Evolutionary conservation across 148 eudicot species (phyloP), one percentile per base, ranked within the genome.

Genomic region (Amaranthus cruentus): DNA sequence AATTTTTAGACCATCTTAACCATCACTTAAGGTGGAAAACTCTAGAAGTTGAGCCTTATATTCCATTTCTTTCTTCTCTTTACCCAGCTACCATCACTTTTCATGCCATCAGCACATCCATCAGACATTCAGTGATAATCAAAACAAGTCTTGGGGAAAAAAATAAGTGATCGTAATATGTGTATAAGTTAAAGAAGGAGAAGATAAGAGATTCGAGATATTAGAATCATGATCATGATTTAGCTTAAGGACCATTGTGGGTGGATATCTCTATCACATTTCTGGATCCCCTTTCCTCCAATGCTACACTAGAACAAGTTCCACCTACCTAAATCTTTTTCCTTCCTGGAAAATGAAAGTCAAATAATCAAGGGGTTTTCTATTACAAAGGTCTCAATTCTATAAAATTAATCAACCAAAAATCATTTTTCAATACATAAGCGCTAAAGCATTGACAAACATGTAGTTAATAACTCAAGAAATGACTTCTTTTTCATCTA

Each of bases 221-320:
- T 76, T 52, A 15, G 80, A 70, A 80, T 75, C 71, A 66, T 55
- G 44, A 79, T 79, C 63, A 21, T 59, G 8, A 53, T 62, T 13
- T 48, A 73, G 47, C 72, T 69, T 42, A 65, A 82, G 81, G 85
- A 78, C 78, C 78, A 72, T 77, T 52, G 15, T 48, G 55, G 68
- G 64, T 75, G 74, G 48, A 73, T 71, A 73, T 79, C 77, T 68
- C 73, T 77, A 66, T 78, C 71, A 75, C 62, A 70, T 75, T 75
- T 47, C 47, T 7, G 9, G 55, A 69, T 71, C 71, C 69, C 58
- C 69, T 63, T 68, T 68, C 76, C 54, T 74, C 65, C 72, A 55
- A 77, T 70, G 80, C 60, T 75, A 70, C 78, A 70, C 58, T 49
- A 11, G 82, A 49, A 70, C 75, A 79, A 6, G 48, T 50, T 57